Evolutionary conservation across 192 early-diverging fungal genomes (phyloP).

Genomic region (Rhizophlyctis rosea): DNA sequence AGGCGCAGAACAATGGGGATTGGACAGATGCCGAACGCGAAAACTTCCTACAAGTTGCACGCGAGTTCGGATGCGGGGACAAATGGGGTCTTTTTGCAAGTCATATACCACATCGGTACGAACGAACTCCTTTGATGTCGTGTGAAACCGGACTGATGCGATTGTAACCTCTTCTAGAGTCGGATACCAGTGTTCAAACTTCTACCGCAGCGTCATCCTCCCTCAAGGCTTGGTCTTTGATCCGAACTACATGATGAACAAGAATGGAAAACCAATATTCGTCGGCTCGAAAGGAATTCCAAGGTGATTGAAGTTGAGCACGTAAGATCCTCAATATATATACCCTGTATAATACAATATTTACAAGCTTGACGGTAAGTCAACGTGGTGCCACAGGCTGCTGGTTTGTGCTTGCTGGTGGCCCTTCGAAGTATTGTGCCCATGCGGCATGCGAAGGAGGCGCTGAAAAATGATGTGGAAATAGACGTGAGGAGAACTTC

Average conservation of each 20-base stretch:
- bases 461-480: too few species aligned
- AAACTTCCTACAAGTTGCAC: background rate
- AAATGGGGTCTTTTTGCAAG: background rate
- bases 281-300: too few species aligned
- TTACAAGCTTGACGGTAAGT: too few species aligned
- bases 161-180: background rate
- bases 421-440: too few species aligned
- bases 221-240: background rate
- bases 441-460: too few species aligned
- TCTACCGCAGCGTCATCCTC: background rate
- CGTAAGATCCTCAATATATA: too few species aligned
- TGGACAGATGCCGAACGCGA: background rate
- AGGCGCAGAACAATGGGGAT: background rate
- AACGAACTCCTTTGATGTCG: background rate
- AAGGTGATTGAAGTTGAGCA: too few species aligned
- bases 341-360: too few species aligned
- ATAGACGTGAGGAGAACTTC: too few species aligned
- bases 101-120: background rate
- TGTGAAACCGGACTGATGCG: background rate
- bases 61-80: background rate
- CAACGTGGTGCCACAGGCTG: too few species aligned
- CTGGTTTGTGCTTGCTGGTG: too few species aligned
- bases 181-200: background rate
- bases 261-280: background rate
- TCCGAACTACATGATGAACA: background rate